Percentiles rank a stretch among this genome's conserved stretches.
Evolutionary conservation across 345 rosid species (phyloP).

Genomic region (Citrus maxima): DNA sequence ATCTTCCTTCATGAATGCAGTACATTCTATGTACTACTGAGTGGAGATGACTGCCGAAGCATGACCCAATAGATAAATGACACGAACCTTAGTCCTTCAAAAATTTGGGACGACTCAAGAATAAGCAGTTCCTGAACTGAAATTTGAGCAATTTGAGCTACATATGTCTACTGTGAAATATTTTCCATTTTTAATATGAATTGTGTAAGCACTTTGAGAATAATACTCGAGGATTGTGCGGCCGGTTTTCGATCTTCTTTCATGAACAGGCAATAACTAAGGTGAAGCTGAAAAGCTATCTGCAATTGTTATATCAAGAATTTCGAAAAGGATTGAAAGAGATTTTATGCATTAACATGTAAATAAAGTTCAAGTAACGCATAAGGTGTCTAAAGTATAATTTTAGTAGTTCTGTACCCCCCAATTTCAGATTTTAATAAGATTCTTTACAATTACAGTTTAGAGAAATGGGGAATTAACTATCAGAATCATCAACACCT

Average conservation of each 20-base stretch:
- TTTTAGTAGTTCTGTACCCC: neutral
- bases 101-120: neutral
- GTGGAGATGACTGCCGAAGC: neutral
- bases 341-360: neutral
- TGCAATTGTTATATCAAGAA: neutral
- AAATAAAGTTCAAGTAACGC: neutral
- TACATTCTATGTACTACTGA: slow-evolving; percentile 44
- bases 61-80: neutral
- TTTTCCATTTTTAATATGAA: neutral
- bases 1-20: slow-evolving; percentile 56
- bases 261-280: neutral
- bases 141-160: neutral
- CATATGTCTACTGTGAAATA: too few species aligned
- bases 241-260: neutral
- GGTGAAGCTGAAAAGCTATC: neutral
- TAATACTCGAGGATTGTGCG: neutral
- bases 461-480: neutral
- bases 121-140: neutral
- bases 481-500: neutral
- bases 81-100: neutral
- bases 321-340: neutral
- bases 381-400: neutral
- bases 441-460: neutral
- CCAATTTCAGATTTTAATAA: neutral
- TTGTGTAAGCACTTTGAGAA: neutral